Evolutionary conservation across 345 rosid species (phyloP).

Genomic region (Citrus inodora): DNA sequence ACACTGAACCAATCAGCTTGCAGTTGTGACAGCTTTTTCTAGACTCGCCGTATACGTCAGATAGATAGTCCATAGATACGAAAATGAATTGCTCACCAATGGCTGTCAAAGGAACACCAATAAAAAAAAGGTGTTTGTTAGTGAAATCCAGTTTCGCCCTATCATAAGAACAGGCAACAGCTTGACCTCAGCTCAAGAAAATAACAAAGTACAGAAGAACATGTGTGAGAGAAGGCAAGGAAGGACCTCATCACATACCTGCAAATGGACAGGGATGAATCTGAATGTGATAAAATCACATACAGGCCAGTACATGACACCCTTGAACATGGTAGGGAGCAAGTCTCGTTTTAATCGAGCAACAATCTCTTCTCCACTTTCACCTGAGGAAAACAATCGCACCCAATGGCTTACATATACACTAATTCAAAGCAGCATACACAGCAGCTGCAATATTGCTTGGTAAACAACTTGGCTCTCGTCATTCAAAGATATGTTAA

Average conservation of each 20-base stretch:
- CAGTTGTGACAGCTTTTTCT: constrained; percentile 40
- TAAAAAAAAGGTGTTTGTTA: not conserved
- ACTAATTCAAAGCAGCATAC: not conserved
- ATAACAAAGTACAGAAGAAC: not conserved
- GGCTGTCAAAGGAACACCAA: constrained; percentile 47
- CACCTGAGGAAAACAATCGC: constrained; percentile 48
- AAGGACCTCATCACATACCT: constrained; percentile 39
- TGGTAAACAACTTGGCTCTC: not conserved
- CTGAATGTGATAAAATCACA: constrained; percentile 88
- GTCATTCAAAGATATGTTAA: not conserved
- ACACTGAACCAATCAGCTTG: constrained; percentile 24
- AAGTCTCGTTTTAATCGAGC: constrained; percentile 77
- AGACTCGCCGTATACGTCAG: constrained; percentile 84
- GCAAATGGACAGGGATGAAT: constrained; percentile 80
- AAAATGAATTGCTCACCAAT: constrained; percentile 84
- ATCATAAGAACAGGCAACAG: not conserved
- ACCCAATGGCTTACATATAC: constrained; percentile 7
- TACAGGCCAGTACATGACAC: constrained; percentile 82
- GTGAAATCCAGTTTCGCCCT: not conserved
- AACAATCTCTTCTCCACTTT: constrained; percentile 48
- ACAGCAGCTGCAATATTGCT: not conserved
- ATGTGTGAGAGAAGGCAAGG: not conserved
- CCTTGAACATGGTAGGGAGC: constrained; percentile 62
- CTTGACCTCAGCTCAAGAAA: not conserved
- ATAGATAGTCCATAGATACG: constrained; percentile 87